Conservation (phyloP, 352 stramenopile genomes). For the Chrysophaeum taylorii region DNA sequence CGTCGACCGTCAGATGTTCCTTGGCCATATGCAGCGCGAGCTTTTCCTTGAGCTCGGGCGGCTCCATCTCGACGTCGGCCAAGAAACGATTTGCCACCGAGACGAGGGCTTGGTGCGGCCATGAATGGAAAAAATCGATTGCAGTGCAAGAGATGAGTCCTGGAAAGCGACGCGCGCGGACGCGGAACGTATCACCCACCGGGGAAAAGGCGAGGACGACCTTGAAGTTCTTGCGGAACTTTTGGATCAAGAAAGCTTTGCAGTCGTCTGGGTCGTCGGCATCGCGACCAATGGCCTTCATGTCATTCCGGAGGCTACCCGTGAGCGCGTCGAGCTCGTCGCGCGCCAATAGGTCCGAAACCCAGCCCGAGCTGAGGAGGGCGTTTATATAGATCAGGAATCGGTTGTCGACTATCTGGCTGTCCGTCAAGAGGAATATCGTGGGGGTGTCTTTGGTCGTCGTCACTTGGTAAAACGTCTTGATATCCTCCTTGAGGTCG, state of each 20-base stretch:
- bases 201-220: slow-evolving; percentile 93
- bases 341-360: slow-evolving; percentile 90
- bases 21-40: slow-evolving; percentile 93
- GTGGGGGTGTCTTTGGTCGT: slow-evolving; percentile 80
- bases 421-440: slow-evolving; percentile 95
- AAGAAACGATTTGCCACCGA: slow-evolving; percentile 69
- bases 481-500: slow-evolving; percentile 89
- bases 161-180: slow-evolving; percentile 86
- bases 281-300: slow-evolving; percentile 76
- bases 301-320: slow-evolving; percentile 75
- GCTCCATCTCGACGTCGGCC: slow-evolving; percentile 4
- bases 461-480: slow-evolving; percentile 89
- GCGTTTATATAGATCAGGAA: slow-evolving; percentile 98
- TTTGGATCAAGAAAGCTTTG: slow-evolving; percentile 24
- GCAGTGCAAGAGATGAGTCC: slow-evolving; percentile 91
- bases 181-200: slow-evolving; percentile 86
- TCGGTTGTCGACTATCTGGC: slow-evolving; percentile 92
- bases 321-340: slow-evolving; percentile 87
- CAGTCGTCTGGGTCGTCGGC: slow-evolving; percentile 81
- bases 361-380: slow-evolving; percentile 87
- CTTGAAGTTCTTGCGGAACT: slow-evolving; percentile 75
- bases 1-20: slow-evolving; percentile 89
- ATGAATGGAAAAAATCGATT: slow-evolving; percentile 96
- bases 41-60: slow-evolving; percentile 59
- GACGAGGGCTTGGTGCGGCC: slow-evolving; percentile 88